A percentile compares a stretch with the other conserved stretches of the same genome.
Conservation (phyloP, 2,329 filamentous ascomycete genomes). For the Apiospora marii region DNA sequence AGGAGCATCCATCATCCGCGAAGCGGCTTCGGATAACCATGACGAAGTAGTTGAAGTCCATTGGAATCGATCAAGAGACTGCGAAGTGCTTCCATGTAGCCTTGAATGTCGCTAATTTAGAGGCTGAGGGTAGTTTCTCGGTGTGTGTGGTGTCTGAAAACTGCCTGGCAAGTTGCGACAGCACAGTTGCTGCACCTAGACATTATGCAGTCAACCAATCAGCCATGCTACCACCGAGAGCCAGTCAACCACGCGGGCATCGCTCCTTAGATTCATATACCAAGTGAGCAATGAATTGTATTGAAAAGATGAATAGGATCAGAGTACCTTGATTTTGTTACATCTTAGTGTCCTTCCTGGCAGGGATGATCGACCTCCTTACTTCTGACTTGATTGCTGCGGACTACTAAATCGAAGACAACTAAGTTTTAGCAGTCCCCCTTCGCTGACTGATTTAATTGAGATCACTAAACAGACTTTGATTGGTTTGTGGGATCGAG, state of each 20-base stretch:
- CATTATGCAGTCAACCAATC: neutral
- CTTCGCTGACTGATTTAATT: no score
- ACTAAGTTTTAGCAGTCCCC: no score
- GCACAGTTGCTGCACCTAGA: neutral
- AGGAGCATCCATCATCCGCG: neutral
- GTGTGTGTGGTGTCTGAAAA: neutral
- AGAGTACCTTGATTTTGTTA: neutral
- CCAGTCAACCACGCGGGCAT: no score
- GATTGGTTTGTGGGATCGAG: no score
- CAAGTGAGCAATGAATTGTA: no score
- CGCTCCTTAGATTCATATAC: neutral
- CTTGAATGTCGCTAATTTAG: neutral
- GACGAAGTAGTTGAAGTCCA: neutral
- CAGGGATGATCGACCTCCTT: no score
- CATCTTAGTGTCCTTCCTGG: no score
- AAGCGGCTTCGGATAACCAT: neutral
- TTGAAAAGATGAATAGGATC: neutral
- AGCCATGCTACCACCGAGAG: neutral
- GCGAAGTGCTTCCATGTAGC: neutral
- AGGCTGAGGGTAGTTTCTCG: neutral
- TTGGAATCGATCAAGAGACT: neutral
- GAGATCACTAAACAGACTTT: no score
- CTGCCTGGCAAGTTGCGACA: neutral
- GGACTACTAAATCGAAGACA: no score
- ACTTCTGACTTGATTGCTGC: no score